Evolutionary conservation across 2,329 filamentous ascomycete species (phyloP), one percentile per base, ranked within the genome.

Genomic region (Trichoderma atrobrunneum): DNA sequence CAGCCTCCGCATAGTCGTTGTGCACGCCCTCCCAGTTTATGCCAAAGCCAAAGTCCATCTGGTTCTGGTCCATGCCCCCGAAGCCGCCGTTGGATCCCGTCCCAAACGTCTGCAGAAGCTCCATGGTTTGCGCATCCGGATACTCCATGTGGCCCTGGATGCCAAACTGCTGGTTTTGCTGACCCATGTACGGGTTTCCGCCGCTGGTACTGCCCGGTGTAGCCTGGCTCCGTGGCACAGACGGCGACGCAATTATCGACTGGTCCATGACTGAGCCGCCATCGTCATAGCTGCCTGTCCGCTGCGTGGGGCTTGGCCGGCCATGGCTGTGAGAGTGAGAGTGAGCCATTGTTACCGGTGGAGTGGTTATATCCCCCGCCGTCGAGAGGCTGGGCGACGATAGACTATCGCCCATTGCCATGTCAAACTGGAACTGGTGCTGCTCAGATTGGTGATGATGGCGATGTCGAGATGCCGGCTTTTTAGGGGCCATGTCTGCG

Each of bases 1-100:
- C 84, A 65, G 85, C 85, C 61, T 90, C 87, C 72, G 85, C 85
- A 72, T 86, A 91, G 76, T 92, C 90, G 75, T 91, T 89, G 76
- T 89, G 85, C 78, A 90, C 84, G 14, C 86, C 84, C 73, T 89
- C 85, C 87, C 88, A 90, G 39, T 90, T 90, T 60, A 93, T 85
- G 71, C 90, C 90, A 74, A 91, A 90, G 0, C 90, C 90, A 60
- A 93, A 84, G 74, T 92, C 90, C 76, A 90, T 84, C 80, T 87
- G 85, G 74, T 84, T 78, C 75, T 87, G 81, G 48, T 87, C 77
- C 73, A 81, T 74, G 74, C 75, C 76, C 8, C 77, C 76, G 24
- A 80, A 79, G 14, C 80, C 80, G 12, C 78, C 77, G 21, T 79
- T 79, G n/a, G 78, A 68, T 62, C 78, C 72, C 2, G 78, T 76